These are phyloP conservation scores for Colletotrichum costaricense DNA, from an alignment of 2,329 filamentous ascomycete genomes.

Conservation along the genomic window DNA sequence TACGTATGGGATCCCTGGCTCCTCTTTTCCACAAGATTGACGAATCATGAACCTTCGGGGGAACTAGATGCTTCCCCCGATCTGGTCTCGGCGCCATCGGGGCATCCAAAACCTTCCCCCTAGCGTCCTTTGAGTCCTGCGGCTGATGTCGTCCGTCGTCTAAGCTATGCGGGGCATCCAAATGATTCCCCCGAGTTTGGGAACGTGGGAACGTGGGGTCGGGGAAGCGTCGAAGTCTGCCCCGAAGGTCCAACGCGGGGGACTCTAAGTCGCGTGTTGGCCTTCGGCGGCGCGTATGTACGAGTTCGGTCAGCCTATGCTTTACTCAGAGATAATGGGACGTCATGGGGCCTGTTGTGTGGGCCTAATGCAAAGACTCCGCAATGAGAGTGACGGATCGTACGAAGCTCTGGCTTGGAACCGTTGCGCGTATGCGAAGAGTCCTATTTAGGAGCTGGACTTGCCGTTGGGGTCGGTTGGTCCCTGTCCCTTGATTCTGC, in stretches of 20 bases:
- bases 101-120: constrained; percentile 34
- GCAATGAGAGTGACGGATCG: background rate
- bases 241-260: constrained; percentile 7
- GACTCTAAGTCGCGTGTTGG: background rate
- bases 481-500: background rate
- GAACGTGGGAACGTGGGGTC: constrained; percentile 10
- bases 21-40: background rate
- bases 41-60: constrained; percentile 39
- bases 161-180: background rate
- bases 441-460: constrained; percentile 17
- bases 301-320: background rate
- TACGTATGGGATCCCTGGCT: background rate
- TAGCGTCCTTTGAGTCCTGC: constrained; percentile 39
- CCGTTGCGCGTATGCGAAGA: background rate
- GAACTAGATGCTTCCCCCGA: constrained; percentile 38
- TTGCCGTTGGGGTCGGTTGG: background rate
- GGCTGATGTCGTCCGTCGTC: background rate
- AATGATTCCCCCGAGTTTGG: background rate
- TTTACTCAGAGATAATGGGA: background rate
- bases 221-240: constrained; percentile 15
- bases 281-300: background rate
- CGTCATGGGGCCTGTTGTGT: constrained; percentile 3
- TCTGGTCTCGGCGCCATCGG: constrained; percentile 3
- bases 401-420: background rate
- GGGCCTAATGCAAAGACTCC: constrained; percentile 5